phyloP scores from a whole-genome alignment of 306 rosid species.

The Macrotyloma uniflorum region DNA sequence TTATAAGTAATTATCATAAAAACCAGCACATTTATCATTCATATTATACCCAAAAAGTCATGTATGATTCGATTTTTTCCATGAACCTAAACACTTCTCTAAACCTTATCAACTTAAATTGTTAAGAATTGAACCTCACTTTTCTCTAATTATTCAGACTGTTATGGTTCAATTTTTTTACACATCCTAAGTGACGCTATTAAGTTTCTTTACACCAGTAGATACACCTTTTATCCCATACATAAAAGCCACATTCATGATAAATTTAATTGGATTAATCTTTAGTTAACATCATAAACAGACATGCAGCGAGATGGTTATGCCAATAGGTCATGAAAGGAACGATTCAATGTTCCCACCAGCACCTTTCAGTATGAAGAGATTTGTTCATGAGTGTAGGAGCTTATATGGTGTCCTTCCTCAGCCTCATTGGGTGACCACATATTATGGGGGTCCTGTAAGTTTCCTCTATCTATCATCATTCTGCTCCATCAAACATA shows the following conservation, averaged over 20 bases:
- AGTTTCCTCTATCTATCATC: conserved; percentile 3
- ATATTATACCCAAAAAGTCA: too few relatives aligned
- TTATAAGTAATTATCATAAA: too few relatives aligned
- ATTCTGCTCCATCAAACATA: neutral
- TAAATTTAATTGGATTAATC: neutral
- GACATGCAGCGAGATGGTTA: conserved; percentile 65
- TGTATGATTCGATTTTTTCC: too few relatives aligned
- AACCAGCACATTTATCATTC: too few relatives aligned
- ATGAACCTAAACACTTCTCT: too few relatives aligned
- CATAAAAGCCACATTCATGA: neutral
- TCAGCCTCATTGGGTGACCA: conserved; percentile 69
- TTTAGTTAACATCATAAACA: conserved; percentile 9
- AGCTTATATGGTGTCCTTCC: conserved; percentile 59
- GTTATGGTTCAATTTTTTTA: neutral
- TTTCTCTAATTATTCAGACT: too few relatives aligned
- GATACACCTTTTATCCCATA: neutral
- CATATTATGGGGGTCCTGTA: conserved; percentile 75
- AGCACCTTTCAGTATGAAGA: conserved; percentile 41
- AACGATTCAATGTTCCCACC: conserved; percentile 59
- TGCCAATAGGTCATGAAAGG: conserved; percentile 51
- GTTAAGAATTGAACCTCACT: too few relatives aligned
- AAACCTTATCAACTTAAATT: too few relatives aligned
- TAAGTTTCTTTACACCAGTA: too few relatives aligned
- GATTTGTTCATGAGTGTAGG: conserved; percentile 43
- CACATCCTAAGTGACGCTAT: neutral